Conservation (phyloP, 225 moss, liverwort and hornwort species). For the Anthoceros angustus region DNA sequence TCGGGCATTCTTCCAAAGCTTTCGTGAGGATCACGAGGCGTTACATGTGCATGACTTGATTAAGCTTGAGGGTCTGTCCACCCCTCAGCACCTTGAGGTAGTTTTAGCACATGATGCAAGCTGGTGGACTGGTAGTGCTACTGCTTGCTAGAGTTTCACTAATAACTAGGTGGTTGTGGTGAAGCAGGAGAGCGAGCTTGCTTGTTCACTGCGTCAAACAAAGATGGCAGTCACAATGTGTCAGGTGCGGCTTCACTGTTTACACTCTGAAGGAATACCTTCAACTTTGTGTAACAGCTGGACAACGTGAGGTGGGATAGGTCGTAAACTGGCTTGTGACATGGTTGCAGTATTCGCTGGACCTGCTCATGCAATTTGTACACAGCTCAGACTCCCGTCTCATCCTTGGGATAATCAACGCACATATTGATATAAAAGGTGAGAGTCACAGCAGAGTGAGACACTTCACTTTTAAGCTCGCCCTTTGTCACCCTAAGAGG, state of each 20-base stretch:
- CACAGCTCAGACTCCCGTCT: conserved; percentile 92
- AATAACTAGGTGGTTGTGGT: conserved; percentile 3
- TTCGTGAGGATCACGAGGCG: conserved; percentile 83
- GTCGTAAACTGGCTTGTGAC: neutral
- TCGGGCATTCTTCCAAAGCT: conserved; percentile 58
- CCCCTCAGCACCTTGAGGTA: conserved; percentile 79
- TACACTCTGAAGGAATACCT: neutral
- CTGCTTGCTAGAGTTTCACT: neutral
- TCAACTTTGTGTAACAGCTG: neutral
- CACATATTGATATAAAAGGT: conserved; percentile 79
- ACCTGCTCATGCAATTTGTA: conserved; percentile 79
- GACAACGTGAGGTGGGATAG: neutral
- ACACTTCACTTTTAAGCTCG: neutral
- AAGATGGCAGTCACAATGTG: neutral
- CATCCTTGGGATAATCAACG: conserved; percentile 93
- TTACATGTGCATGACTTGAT: conserved; percentile 63
- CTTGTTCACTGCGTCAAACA: neutral
- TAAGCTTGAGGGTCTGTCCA: conserved; percentile 67
- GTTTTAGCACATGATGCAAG: neutral
- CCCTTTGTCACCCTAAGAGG: neutral
- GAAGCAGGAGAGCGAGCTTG: conserved; percentile 3
- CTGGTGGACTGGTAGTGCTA: neutral
- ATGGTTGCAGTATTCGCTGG: conserved; percentile 69
- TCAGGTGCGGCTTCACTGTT: neutral
- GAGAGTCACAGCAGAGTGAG: neutral